Conservation (phyloP, 176 grass and related monocot genomes). For the Melocanna baccifera region DNA sequence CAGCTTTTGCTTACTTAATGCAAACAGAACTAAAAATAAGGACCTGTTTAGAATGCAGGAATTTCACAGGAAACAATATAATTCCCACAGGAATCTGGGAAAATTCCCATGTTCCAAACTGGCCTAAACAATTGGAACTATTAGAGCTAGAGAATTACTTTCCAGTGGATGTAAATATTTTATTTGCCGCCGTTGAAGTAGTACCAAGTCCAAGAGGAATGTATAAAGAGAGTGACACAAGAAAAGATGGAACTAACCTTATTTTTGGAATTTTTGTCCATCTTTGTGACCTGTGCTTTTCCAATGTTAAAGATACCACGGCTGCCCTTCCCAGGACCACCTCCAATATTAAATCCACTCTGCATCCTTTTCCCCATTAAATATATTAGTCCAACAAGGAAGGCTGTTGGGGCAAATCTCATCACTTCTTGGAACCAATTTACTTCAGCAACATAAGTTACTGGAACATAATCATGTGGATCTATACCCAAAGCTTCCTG, state of each 20-base stretch:
- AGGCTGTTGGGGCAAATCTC: constrained; percentile 79
- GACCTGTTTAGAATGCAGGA: not conserved
- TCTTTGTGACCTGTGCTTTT: constrained; percentile 82
- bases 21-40: not conserved
- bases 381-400: constrained; percentile 86
- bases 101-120: not conserved
- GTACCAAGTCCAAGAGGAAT: not conserved
- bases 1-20: not conserved
- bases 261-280: constrained; percentile 99
- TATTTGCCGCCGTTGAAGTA: not conserved
- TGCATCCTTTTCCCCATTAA: constrained; percentile 88
- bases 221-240: not conserved
- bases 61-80: not conserved
- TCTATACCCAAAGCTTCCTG: constrained; percentile 83
- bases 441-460: constrained; percentile 90
- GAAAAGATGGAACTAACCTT: constrained; percentile 49
- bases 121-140: not conserved
- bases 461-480: constrained; percentile 82
- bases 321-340: constrained; percentile 73
- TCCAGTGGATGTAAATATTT: not conserved
- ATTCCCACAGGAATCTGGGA: not conserved
- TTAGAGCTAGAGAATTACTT: not conserved
- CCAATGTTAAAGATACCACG: constrained; percentile 97
- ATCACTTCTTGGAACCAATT: constrained; percentile 83
- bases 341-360: constrained; percentile 85